Base-by-base conservation (phyloP, 2,329 filamentous ascomycete species). In the Aspergillus eucalypticola region DNA sequence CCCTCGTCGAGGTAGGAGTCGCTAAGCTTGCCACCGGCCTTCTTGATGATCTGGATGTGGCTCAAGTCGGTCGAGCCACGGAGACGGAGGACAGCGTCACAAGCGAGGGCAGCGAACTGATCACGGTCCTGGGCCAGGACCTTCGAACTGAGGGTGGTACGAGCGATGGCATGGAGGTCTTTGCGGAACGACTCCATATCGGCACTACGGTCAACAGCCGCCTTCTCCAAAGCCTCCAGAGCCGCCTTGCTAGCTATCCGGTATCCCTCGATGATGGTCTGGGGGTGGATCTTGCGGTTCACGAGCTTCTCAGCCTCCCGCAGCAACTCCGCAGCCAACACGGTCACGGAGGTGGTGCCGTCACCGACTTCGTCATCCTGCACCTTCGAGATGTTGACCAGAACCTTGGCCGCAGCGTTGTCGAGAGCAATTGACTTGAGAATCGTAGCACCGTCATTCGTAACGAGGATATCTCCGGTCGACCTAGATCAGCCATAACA, bases 21-120 rank as follows among this genome's bases (percentile, higher is more conserved):
- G 76, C 88, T 95, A 60, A 99, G 87, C 84, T 98, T 99, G 70
- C 95, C 95, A 69, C 95, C 95, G 2, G 94, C 90, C 84, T 99
- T 99, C 85, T 99, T 99, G 83, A 99, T 99, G 73, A 99, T 93
- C 79, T 99, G 95, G 67, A 99, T 99, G 75, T 98, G 93, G 76
- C 91, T 97, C 57, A 99, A 87, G 76, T 99, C 95, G 60, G 91
- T 92, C 2, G 92, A 96, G 59, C 90, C 90, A 77, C 91, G 91
- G 73, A 99, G 85, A 66, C 96, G 88, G 61, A 98, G 83, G 3
- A 99, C 91, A 39, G 95, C 95, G 69, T 98, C 93, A 66, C 90
- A 90, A 17, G 95, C 95, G 52, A 99, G 86, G 75, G 89, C 85
- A 59, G 95, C 87, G 73, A 99, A 99, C 73, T 98, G 91, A 64